Percentiles rank a stretch among this genome's conserved stretches.
These are phyloP conservation scores for Suhomyces taliae DNA, from an alignment of 1,139 yeast species.

Conservation along the genomic window DNA sequence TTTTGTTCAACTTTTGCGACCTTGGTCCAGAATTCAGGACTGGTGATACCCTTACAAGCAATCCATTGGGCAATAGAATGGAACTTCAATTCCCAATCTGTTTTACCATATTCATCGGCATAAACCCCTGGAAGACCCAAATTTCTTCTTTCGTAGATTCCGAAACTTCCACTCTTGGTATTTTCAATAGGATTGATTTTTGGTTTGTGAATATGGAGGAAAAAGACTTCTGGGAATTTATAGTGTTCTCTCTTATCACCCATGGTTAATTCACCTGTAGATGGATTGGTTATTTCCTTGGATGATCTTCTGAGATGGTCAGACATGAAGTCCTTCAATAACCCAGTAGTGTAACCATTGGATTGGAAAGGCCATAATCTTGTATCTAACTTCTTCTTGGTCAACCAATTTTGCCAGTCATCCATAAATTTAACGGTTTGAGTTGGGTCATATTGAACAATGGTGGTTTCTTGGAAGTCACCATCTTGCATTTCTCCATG, in stretches of 20 bases:
- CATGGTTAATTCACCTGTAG: constrained; percentile 3
- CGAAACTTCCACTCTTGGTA: constrained; percentile 19
- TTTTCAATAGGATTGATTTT: constrained; percentile 36
- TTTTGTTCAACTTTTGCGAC: constrained; percentile 21
- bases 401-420: constrained; percentile 33
- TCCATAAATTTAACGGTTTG: constrained; percentile 21
- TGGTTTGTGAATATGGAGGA: constrained; percentile 47
- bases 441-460: constrained; percentile 36
- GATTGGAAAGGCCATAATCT: constrained; percentile 35
- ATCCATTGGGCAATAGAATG: constrained; percentile 38
- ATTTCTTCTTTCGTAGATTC: constrained; percentile 23
- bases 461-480: constrained; percentile 28
- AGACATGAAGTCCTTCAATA: constrained; percentile 24
- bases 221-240: constrained; percentile 27
- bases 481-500: constrained; percentile 17
- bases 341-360: constrained; percentile 23
- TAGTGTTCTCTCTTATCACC: constrained; percentile 10
- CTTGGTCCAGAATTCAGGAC: constrained; percentile 24
- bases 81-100: constrained; percentile 39
- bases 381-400: constrained; percentile 23
- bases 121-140: constrained; percentile 22
- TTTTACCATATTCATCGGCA: constrained; percentile 16
- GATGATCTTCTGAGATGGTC: constrained; percentile 10
- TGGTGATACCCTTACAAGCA: constrained; percentile 33
- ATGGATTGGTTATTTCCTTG: neutral